Evolutionary conservation across 805 yeast genomes (phyloP).

Genomic region (Tetrapisispora arboricola): DNA sequence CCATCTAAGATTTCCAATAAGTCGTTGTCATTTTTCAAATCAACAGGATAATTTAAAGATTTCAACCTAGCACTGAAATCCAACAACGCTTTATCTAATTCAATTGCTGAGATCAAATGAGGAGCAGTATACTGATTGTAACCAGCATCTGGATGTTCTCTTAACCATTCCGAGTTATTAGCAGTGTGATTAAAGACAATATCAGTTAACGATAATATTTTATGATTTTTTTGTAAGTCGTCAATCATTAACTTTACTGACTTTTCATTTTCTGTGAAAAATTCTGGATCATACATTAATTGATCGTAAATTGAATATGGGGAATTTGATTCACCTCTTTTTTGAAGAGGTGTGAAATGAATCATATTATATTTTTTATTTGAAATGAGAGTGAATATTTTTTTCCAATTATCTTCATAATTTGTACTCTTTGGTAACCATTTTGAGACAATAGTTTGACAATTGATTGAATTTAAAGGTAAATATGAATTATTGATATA

Average conservation of each 20-base stretch:
- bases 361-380: slow-evolving; percentile 87
- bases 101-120: slow-evolving; percentile 75
- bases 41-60: slow-evolving; percentile 52
- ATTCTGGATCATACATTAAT: slow-evolving; percentile 55
- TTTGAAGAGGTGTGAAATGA: slow-evolving; percentile 89
- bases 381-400: slow-evolving; percentile 48
- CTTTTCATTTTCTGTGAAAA: slow-evolving; percentile 41
- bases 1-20: slow-evolving; percentile 55
- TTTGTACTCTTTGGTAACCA: slow-evolving; percentile 61
- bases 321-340: slow-evolving; percentile 81
- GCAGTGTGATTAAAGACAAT: slow-evolving; percentile 95
- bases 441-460: slow-evolving; percentile 82
- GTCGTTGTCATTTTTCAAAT: slow-evolving; percentile 42
- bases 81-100: slow-evolving; percentile 59
- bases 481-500: slow-evolving; percentile 44
- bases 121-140: slow-evolving; percentile 84
- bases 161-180: slow-evolving; percentile 75
- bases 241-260: slow-evolving; percentile 46
- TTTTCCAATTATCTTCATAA: slow-evolving; percentile 60
- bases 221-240: slow-evolving; percentile 41
- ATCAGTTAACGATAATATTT: slow-evolving; percentile 74
- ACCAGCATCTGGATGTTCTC: slow-evolving; percentile 83
- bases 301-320: slow-evolving; percentile 92
- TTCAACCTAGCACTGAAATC: slow-evolving; percentile 53
- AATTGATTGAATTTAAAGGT: slow-evolving; percentile 66